phyloP scores from a whole-genome alignment of 305 asterid species.

The Salvia sclarea region DNA sequence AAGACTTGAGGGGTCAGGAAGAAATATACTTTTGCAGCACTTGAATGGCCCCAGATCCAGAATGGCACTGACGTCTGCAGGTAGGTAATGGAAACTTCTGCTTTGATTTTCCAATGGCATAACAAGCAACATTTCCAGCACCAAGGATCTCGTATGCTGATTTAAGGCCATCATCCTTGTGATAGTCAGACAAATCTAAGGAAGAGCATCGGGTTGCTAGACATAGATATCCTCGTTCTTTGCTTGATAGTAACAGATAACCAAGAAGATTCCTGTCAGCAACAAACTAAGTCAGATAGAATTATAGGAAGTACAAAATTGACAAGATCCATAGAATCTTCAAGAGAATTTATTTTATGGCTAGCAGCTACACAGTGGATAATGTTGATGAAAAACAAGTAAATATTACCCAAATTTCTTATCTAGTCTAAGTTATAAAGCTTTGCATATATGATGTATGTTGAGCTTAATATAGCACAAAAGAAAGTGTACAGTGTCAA shows the following conservation, averaged over 20 bases:
- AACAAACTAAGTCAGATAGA: conserved; percentile 40
- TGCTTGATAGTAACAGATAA: conserved; percentile 70
- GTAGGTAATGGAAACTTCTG: conserved; percentile 44
- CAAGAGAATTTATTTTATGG: not conserved
- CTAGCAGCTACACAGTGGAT: conserved; percentile 2
- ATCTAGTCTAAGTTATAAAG: conserved; percentile 16
- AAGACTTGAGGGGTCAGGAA: conserved; percentile 17
- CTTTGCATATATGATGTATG: not conserved
- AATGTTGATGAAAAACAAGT: not conserved
- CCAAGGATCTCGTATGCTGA: conserved; percentile 74
- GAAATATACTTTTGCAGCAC: conserved; percentile 68
- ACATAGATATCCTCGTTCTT: conserved; percentile 65
- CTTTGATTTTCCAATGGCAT: conserved; percentile 41
- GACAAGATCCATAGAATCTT: not conserved
- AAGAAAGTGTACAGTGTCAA: not conserved
- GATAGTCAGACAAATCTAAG: conserved; percentile 49
- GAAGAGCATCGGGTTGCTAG: conserved; percentile 67
- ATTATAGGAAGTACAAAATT: conserved; percentile 23
- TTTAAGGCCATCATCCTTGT: conserved; percentile 52
- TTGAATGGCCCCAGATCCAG: conserved; percentile 49
- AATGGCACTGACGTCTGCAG: conserved; percentile 50
- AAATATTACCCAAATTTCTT: not conserved
- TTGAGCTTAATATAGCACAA: conserved; percentile 1
- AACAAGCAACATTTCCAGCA: conserved; percentile 88
- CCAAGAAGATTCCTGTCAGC: conserved; percentile 72